Conservation (phyloP, 495 filamentous ascomycete species). For the Penicillium cinerascens region DNA sequence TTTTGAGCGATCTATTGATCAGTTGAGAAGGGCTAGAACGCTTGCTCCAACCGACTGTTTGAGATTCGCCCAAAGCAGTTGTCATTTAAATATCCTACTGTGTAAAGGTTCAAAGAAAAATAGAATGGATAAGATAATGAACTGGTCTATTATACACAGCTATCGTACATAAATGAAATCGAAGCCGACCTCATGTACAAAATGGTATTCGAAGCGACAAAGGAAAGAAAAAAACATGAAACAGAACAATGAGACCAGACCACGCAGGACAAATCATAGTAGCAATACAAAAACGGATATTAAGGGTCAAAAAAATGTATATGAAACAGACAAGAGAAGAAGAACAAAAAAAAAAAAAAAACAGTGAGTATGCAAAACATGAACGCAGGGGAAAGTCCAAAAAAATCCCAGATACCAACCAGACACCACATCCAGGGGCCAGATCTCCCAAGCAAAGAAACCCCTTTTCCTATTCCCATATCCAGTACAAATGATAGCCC, state of each 20-base stretch:
- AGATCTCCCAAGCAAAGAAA: conserved; percentile 14
- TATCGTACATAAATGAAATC: conserved; percentile 13
- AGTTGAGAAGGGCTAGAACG: neutral
- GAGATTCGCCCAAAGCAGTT: neutral
- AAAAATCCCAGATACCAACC: conserved; percentile 17
- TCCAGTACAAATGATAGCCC: conserved; percentile 24
- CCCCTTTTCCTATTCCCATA: conserved; percentile 17
- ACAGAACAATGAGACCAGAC: neutral
- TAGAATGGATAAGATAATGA: neutral
- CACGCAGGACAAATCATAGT: neutral
- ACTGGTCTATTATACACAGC: conserved; percentile 7
- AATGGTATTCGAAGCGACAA: conserved; percentile 18
- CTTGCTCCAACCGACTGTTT: neutral
- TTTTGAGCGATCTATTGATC: neutral
- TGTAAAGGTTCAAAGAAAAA: neutral
- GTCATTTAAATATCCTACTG: no score
- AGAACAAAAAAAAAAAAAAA: conserved; percentile 11
- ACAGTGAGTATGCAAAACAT: conserved; percentile 10
- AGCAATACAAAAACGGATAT: conserved; percentile 6
- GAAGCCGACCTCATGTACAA: conserved; percentile 11
- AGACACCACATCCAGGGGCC: conserved; percentile 18
- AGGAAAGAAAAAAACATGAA: neutral
- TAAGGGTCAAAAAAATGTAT: conserved; percentile 11
- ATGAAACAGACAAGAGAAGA: conserved; percentile 11
- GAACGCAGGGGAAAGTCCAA: conserved; percentile 7